phyloP scores from a whole-genome alignment of 2,329 filamentous ascomycete species.

The Aureobasidium melanogenum region DNA sequence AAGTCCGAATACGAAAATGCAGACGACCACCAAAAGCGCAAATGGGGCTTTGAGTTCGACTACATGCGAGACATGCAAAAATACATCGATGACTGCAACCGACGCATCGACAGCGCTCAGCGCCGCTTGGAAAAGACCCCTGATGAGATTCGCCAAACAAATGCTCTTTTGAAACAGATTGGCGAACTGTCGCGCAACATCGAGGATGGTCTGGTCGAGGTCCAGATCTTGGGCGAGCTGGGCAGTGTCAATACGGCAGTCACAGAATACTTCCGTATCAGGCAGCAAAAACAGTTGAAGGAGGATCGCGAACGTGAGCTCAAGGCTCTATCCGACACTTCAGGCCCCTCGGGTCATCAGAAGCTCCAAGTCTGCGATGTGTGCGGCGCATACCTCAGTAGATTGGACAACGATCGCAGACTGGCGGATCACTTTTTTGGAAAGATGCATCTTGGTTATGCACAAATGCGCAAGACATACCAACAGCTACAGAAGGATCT shows the following conservation, averaged over 20 bases:
- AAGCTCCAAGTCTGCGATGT: slow-evolving; percentile 98
- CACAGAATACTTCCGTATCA: slow-evolving; percentile 80
- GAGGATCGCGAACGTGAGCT: slow-evolving; percentile 78
- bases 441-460: slow-evolving; percentile 98
- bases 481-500: slow-evolving; percentile 82
- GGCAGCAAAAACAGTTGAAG: slow-evolving; percentile 71
- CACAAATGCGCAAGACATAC: slow-evolving; percentile 92
- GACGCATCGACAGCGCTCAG: slow-evolving; percentile 84
- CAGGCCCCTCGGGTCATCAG: slow-evolving; percentile 87
- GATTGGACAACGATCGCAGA: slow-evolving; percentile 87
- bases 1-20: slow-evolving; percentile 82
- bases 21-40: slow-evolving; percentile 59
- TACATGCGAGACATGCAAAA: slow-evolving; percentile 94
- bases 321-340: slow-evolving; percentile 83
- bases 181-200: slow-evolving; percentile 71
- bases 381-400: slow-evolving; percentile 85
- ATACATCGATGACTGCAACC: slow-evolving; percentile 94
- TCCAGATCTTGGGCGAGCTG: slow-evolving; percentile 74
- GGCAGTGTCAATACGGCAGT: slow-evolving; percentile 73
- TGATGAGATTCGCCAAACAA: slow-evolving; percentile 94
- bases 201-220: slow-evolving; percentile 73
- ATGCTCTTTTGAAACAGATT: slow-evolving; percentile 79
- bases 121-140: slow-evolving; percentile 90
- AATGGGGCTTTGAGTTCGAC: slow-evolving; percentile 89
- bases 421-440: slow-evolving; percentile 97